A percentile compares a stretch with the other conserved stretches of the same genome.
Conservation (phyloP, 2,329 filamentous ascomycete species). For the Didymella keratinophila region DNA sequence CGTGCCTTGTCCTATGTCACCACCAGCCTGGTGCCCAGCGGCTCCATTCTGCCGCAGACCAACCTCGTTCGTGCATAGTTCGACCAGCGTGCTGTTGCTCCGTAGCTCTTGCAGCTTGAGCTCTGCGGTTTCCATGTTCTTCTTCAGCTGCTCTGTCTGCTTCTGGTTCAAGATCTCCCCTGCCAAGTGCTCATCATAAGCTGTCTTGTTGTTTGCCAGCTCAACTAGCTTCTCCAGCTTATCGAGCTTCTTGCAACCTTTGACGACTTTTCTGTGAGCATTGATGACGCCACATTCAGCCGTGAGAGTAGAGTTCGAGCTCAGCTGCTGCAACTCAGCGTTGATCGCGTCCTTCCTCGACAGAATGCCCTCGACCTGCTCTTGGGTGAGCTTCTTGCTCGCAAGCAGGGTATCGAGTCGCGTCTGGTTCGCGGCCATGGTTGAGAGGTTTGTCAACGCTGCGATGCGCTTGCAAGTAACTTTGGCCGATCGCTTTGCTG, state of each 20-base stretch:
- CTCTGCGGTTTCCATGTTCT: conserved; percentile 37
- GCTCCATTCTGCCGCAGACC: conserved; percentile 11
- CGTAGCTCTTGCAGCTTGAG: conserved; percentile 35
- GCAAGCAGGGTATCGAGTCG: conserved; percentile 30
- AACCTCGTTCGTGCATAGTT: conserved; percentile 23
- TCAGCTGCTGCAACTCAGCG: conserved; percentile 31
- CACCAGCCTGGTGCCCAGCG: conserved; percentile 15
- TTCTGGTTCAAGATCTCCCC: conserved; percentile 33
- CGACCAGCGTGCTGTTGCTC: conserved; percentile 38
- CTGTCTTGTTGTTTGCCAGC: conserved; percentile 35
- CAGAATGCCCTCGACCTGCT: conserved; percentile 33
- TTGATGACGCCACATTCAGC: conserved; percentile 33
- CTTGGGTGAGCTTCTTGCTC: conserved; percentile 32
- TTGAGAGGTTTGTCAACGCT: conserved; percentile 32
- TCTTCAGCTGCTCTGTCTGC: conserved; percentile 31
- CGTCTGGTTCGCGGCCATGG: conserved; percentile 39
- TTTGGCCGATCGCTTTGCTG: background rate
- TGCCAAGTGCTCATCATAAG: conserved; percentile 23
- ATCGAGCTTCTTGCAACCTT: conserved; percentile 33
- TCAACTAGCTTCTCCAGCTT: conserved; percentile 29
- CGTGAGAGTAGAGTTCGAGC: conserved; percentile 36
- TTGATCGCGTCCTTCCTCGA: conserved; percentile 31
- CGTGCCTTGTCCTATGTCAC: conserved; percentile 16
- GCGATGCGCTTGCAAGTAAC: conserved; percentile 33
- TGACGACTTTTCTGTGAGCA: conserved; percentile 31